Base-by-base conservation (phyloP, 163 green algal genomes). In the Trebouxia gelatinosa region DNA sequence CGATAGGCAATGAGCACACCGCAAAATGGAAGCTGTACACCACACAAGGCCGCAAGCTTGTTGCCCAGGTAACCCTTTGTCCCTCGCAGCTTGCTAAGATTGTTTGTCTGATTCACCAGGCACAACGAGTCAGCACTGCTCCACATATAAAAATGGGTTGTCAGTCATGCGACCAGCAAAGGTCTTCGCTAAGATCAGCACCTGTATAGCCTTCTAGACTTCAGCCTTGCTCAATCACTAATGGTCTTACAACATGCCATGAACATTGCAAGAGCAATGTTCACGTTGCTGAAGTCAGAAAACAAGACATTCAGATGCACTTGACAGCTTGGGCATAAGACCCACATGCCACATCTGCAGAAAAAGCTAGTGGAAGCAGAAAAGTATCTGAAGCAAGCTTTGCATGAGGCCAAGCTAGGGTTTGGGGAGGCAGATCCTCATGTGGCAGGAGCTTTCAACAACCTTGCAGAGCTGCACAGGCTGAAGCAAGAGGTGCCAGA, bases 11-110 rank as follows among this genome's bases (percentile, higher is more conserved):
- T 76, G 68, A 76, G 13, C 43, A 62, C 31, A 76, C 68, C 28
- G 68, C 68, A n/a, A 76, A 76, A 40, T 76, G 40, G 46, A 59
- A 39, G 43, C 5, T 76, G 3, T 76, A 76, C 28, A 76, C 68
- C 43, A 59, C 28, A n/a, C 31, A 29, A 21, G 68, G 40, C 19
- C 43, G 34, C 29, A 61, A 59, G 11, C 28, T 76, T 26, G 43
- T 38, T 21, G 46, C 19, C 21, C 43, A 76, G 68, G 68, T 64
- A 23, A n/a, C 16, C 29, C 19, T 59, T 23, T 59, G 48, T 23
- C 3, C 2, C 48, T 17, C 48, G 23, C 48, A 59, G 48, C 48
- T 28, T 7, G 48, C 48, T 59, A 19, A 59, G 48, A 19, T 23
- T 59, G 19, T 23, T 59, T 19, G 48, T 19, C 2, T 59, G 48